Evolutionary conservation across 73 alveolate genomes (phyloP), one percentile per base, ranked within the genome.

Genomic region (Tetrahymena malaccensis): DNA sequence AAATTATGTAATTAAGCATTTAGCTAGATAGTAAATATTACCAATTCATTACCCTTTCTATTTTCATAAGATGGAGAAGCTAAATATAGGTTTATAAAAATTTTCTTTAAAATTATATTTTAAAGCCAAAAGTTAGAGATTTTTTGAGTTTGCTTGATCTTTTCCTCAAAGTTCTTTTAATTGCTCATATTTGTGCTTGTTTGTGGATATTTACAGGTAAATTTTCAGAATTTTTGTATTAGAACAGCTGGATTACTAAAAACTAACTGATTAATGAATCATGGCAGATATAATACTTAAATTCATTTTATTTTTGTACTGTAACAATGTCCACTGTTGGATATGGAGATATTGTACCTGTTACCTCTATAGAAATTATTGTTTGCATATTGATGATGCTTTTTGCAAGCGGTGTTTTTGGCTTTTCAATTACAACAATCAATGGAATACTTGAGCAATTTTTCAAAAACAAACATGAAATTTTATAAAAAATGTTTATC

Each of bases 401-500:
- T 35, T 94, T 95, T 16, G 94, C 94, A 13, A 85, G 97, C 55
- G 97, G 97, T 50, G 84, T 95, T 85, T 95, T 95, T 33, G 97
- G 97, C 19, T 95, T 85, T 35, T 85, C 97, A n/a, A 85, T 95
- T 11, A 70, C 85, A 4, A 50, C 93, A 17, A 95, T 95, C 16
- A 94, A 94, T 22, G 85, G 94, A 31, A 95, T 95, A 15, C 89
- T 98, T 35, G 98, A 95, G 19, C 94, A 97, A 40, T 95, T 97
- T 55, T 97, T 95, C 56, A 96, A 96, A 13, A 95, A 97, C 84
- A 97, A 94, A 35, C 35, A 97, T 6, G 96, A 96, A 22, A 96
- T 97, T 34, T 84, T 96, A 94, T 96, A 97, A 94, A 98, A 97
- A 89, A 85, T 97, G 94, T 58, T 58, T 58, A 31, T 58, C 6